Evolutionary conservation across 768 basidiomycete genomes (phyloP), one percentile per base, ranked within the genome.

Genomic region (Leccinellum luteum): DNA sequence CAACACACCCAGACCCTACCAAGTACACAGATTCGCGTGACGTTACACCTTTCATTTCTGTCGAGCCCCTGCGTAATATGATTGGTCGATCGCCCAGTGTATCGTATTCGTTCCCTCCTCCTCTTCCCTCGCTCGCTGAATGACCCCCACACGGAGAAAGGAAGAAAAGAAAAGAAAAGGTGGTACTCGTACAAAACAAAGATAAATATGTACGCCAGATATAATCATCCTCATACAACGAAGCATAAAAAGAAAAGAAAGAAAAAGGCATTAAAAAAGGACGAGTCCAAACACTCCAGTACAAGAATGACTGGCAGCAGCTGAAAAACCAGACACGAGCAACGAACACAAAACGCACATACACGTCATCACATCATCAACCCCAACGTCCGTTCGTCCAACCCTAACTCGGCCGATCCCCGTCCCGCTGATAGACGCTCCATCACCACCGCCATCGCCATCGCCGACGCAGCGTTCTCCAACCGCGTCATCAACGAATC

Each of bases 401-500:
- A 68, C 15, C 66, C 75, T 15, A 73, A 77, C 19, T 69, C 68
- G 54, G 69, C 64, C 60, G 70, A 65, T 59, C 79, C 61, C n/a
- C 8, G 71, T 69, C 51, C 69, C 62, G 14, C n/a, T 17, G 27
- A 13, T 55, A 80, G 52, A 2, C 61, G 59, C 9, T 66, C 61
- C 25, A 35, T 51, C 51, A 60, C 5, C 48, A 45, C 43, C 35
- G 44, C 15, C 56, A 64, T 32, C 21, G 61, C 41, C 51, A 73
- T 66, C 45, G 76, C 67, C 34, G 74, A 68, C 27, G 85, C 72
- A 3, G 89, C 82, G 67, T 94, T 94, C 68, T 91, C 86, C 54
- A 94, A 85, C 44, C 94, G 80, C 8, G 83, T 74, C 30, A 87
- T 78, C 52, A 96, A 68, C 13, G 86, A 90, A 63, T 94, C 89